Conservation (phyloP, 2,329 filamentous ascomycete genomes). For the Fusarium metavorans region DNA sequence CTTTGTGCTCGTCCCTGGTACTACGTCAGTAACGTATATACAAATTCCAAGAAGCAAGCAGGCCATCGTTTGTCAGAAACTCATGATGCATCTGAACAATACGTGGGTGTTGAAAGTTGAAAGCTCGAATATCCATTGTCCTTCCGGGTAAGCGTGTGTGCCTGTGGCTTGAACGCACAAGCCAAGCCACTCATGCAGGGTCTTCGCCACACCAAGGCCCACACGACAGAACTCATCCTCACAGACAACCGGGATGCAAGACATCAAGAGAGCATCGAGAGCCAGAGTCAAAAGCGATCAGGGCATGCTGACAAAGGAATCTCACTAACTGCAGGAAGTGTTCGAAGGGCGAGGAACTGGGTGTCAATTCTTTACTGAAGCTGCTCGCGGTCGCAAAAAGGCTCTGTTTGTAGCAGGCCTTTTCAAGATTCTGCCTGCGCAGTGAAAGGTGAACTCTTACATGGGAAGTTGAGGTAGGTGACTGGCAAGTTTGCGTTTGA, state of each 20-base stretch:
- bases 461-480: constrained; percentile 10
- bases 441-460: constrained; percentile 26
- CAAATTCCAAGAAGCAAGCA: neutral
- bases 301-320: constrained; percentile 3
- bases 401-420: constrained; percentile 40
- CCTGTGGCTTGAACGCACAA: constrained; percentile 23
- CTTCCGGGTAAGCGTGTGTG: constrained; percentile 10
- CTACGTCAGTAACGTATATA: neutral
- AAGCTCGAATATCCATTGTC: neutral
- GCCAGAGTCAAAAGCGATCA: constrained; percentile 27
- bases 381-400: constrained; percentile 39
- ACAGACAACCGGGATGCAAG: constrained; percentile 23
- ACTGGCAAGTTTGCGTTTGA: constrained; percentile 4
- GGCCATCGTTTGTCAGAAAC: neutral
- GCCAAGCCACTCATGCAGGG: constrained; percentile 28
- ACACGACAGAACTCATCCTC: constrained; percentile 44
- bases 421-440: constrained; percentile 38
- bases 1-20: neutral
- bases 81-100: neutral
- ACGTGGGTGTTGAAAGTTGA: neutral
- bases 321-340: neutral
- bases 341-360: constrained; percentile 3
- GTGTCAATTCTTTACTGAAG: constrained; percentile 21
- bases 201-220: constrained; percentile 37
- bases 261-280: constrained; percentile 9